phyloP scores from a whole-genome alignment of 108 stramenopile genomes.

The Cyclotella choctawhatcheeana region DNA sequence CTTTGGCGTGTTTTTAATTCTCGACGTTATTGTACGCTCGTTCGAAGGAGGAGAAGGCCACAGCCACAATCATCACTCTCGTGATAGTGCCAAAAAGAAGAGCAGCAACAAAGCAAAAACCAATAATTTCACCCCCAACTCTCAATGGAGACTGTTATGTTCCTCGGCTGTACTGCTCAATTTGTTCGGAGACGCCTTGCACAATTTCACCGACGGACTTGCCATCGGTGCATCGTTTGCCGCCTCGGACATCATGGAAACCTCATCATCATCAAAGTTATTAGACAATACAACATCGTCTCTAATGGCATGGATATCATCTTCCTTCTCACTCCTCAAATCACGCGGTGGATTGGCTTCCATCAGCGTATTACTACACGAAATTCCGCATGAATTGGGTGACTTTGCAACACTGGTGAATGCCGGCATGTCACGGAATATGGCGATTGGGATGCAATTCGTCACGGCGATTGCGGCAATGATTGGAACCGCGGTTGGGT shows the following conservation, averaged over 20 bases:
- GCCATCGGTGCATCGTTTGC: conserved; percentile 89
- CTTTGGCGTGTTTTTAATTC: conserved; percentile 71
- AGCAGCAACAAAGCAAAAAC: neutral
- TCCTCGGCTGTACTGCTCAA: conserved; percentile 73
- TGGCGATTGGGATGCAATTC: conserved; percentile 87
- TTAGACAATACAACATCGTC: conserved; percentile 1
- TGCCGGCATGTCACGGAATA: conserved; percentile 68
- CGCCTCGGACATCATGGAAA: conserved; percentile 32
- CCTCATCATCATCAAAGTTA: conserved; percentile 15
- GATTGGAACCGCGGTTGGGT: conserved; percentile 77
- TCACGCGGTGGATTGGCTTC: conserved; percentile 79
- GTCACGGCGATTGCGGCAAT: conserved; percentile 86
- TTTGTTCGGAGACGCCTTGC: conserved; percentile 84
- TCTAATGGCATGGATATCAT: conserved; percentile 8
- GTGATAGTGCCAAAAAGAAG: conserved; percentile 22
- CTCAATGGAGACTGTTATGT: conserved; percentile 25
- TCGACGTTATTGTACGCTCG: conserved; percentile 75
- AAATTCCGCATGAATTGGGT: conserved; percentile 92
- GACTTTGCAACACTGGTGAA: conserved; percentile 86
- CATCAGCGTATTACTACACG: conserved; percentile 86
- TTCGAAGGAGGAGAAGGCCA: conserved; percentile 39
- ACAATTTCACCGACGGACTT: conserved; percentile 86
- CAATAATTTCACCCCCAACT: neutral
- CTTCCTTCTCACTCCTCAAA: conserved; percentile 53
- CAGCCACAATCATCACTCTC: conserved; percentile 47